A percentile compares a stretch with the other conserved stretches of the same genome.
Conservation (phyloP, 805 yeast genomes). For the Metschnikowia anglica region DNA sequence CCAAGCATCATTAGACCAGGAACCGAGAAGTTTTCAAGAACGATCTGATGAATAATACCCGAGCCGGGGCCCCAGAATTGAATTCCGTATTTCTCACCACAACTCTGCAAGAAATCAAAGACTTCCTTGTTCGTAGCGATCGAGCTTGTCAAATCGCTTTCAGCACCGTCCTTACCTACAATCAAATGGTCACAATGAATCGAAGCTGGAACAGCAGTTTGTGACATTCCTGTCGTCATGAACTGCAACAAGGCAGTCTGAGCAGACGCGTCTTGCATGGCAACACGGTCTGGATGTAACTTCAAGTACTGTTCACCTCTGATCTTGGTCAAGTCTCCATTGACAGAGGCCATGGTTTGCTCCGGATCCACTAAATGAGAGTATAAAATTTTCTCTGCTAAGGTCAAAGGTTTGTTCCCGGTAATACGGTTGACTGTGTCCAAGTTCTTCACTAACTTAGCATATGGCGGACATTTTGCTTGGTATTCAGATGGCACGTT, state of each 20-base stretch:
- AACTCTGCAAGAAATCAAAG: constrained; percentile 87
- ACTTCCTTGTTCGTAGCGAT: constrained; percentile 89
- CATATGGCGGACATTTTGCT: constrained; percentile 86
- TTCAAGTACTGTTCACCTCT: constrained; percentile 91
- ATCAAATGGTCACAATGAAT: constrained; percentile 98
- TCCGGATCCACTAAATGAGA: constrained; percentile 90
- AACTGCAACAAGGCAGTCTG: constrained; percentile 98
- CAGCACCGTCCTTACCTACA: constrained; percentile 94
- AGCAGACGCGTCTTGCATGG: constrained; percentile 99
- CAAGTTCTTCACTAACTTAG: constrained; percentile 65
- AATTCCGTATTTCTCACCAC: constrained; percentile 93
- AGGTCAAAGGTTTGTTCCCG: constrained; percentile 72
- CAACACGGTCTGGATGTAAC: constrained; percentile 95
- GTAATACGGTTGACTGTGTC: constrained; percentile 62
- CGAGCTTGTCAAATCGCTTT: constrained; percentile 75
- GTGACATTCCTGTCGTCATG: constrained; percentile 91
- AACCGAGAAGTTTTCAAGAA: constrained; percentile 91
- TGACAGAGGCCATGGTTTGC: constrained; percentile 58
- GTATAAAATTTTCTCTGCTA: constrained; percentile 92
- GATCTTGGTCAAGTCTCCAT: constrained; percentile 50
- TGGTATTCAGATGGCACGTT: constrained; percentile 58
- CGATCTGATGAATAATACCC: constrained; percentile 97
- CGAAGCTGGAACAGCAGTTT: constrained; percentile 89
- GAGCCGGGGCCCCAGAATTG: constrained; percentile 99
- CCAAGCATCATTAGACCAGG: constrained; percentile 98